These are phyloP conservation scores for Trypethelium eluteriae DNA, from an alignment of 495 filamentous ascomycete species.

Conservation along the genomic window DNA sequence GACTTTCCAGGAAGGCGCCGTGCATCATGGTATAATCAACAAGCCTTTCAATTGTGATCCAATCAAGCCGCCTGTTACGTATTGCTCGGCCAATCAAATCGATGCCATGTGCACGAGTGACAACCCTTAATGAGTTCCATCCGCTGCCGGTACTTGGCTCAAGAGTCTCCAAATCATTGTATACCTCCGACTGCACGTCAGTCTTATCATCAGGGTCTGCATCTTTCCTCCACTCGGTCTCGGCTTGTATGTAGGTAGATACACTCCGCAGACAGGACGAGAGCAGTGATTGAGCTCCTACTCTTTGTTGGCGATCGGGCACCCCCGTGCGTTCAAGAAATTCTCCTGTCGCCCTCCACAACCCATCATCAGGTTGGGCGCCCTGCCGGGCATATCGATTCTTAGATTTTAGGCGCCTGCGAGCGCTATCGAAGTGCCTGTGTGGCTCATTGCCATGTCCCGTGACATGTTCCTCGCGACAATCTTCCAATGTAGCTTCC, in stretches of 20 bases:
- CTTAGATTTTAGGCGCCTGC: not conserved
- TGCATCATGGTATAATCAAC: not conserved
- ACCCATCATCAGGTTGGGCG: not conserved
- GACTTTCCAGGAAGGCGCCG: not conserved
- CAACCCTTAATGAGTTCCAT: slow-evolving; percentile 1
- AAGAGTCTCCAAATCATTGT: not conserved
- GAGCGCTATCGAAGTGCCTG: not conserved
- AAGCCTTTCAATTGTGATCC: not conserved
- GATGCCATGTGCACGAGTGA: not conserved
- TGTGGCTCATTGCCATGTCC: not conserved
- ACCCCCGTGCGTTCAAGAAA: not conserved
- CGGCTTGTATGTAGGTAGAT: not conserved
- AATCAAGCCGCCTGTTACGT: not conserved
- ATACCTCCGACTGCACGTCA: slow-evolving; percentile 1
- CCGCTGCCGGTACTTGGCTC: not conserved
- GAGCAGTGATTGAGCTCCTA: not conserved
- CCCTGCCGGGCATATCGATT: not conserved
- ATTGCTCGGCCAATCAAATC: not conserved
- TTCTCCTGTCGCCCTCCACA: not conserved
- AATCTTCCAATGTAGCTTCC: not conserved
- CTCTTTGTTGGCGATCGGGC: not conserved
- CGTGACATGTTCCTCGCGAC: not conserved
- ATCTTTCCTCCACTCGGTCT: slow-evolving; percentile 1
- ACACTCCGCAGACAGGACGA: not conserved
- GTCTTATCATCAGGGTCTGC: slow-evolving; percentile 6